A percentile compares a stretch with the other conserved stretches of the same genome.
These are phyloP conservation scores for Fusarium miscanthi DNA, from an alignment of 2,329 filamentous ascomycete species.

Conservation along the genomic window DNA sequence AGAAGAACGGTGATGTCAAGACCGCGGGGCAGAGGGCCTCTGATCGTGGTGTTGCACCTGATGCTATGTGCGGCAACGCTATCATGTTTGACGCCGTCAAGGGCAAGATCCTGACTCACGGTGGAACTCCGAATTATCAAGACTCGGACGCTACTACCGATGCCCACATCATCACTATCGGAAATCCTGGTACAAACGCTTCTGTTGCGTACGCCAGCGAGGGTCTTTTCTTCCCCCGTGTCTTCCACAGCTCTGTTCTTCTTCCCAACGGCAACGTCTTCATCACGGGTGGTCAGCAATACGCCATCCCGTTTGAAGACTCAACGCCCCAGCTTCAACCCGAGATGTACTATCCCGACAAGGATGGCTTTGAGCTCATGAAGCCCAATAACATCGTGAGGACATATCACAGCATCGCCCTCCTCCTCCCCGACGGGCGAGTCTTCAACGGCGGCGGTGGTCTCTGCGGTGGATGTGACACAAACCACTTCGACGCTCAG, in stretches of 20 bases:
- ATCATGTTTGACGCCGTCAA: conserved; percentile 69
- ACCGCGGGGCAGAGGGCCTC: conserved; percentile 40
- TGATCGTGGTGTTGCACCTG: conserved; percentile 53
- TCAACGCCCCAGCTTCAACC: conserved; percentile 26
- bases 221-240: conserved; percentile 46
- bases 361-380: conserved; percentile 15
- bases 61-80: conserved; percentile 66
- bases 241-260: conserved; percentile 59
- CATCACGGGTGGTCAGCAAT: conserved; percentile 55
- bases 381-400: conserved; percentile 28
- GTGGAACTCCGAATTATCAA: conserved; percentile 61
- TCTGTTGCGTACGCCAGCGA: conserved; percentile 8
- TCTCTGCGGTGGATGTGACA: conserved; percentile 21
- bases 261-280: conserved; percentile 62
- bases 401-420: conserved; percentile 26
- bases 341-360: conserved; percentile 12
- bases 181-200: conserved; percentile 11
- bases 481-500: conserved; percentile 36
- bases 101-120: conserved; percentile 66
- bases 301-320: conserved; percentile 30
- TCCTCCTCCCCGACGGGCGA: conserved; percentile 24
- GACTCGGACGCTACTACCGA: conserved; percentile 54
- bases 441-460: conserved; percentile 36
- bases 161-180: conserved; percentile 63
- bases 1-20: conserved; percentile 32